Percentiles rank a stretch among this genome's conserved stretches.
Conservation (phyloP, 2,329 filamentous ascomycete species). For the Colletotrichum lentis region DNA sequence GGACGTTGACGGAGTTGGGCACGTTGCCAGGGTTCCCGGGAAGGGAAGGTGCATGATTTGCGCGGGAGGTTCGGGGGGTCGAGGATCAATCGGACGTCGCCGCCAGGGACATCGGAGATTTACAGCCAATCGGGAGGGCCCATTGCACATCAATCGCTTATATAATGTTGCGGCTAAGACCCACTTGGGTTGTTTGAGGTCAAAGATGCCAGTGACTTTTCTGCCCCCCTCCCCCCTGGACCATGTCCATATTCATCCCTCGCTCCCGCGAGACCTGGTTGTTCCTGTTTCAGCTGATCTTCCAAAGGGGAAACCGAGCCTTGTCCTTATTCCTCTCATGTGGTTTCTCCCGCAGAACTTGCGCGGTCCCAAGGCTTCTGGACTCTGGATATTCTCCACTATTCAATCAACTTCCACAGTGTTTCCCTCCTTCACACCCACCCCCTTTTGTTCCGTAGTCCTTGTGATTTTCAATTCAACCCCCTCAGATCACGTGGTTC, state of each 20-base stretch:
- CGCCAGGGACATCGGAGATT: conserved; percentile 19
- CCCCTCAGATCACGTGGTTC: conserved; percentile 21
- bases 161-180: conserved; percentile 19
- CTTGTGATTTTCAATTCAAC: conserved; percentile 8
- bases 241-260: not conserved
- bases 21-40: conserved; percentile 9
- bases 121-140: conserved; percentile 22
- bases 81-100: conserved; percentile 32
- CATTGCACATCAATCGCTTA: not conserved
- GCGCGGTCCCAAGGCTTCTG: conserved; percentile 7
- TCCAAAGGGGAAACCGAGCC: conserved; percentile 26
- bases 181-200: conserved; percentile 34
- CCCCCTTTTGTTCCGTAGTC: too few species aligned
- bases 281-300: conserved; percentile 38
- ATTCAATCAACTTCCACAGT: conserved; percentile 16
- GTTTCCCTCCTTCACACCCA: conserved; percentile 7
- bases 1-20: conserved; percentile 26
- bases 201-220: conserved; percentile 6
- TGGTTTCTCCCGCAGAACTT: conserved; percentile 13
- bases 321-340: conserved; percentile 17
- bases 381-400: conserved; percentile 4
- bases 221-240: not conserved
- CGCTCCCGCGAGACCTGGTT: conserved; percentile 14
- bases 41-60: conserved; percentile 31
- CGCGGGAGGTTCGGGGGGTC: conserved; percentile 27